Evolutionary conservation across 176 grass and related monocot genomes (phyloP).

Genomic region (Phoenix roebelenii): DNA sequence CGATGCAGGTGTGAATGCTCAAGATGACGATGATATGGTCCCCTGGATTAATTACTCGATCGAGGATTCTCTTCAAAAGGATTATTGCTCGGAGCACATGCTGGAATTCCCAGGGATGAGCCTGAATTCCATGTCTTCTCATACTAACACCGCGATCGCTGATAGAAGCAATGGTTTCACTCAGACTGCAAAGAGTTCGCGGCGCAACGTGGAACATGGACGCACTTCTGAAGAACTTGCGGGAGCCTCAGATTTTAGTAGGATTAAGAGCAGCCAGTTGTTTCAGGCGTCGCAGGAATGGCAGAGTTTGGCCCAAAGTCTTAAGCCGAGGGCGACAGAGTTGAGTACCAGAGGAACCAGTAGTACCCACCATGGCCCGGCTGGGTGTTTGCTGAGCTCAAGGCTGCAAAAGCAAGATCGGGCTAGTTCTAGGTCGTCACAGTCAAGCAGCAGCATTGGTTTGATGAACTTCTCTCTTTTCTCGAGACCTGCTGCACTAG

Average conservation of each 20-base stretch:
- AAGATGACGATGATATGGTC: not conserved
- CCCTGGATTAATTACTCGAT: slow-evolving; percentile 29
- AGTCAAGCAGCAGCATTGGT: not conserved
- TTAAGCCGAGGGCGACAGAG: not conserved
- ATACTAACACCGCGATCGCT: not conserved
- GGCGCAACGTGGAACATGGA: not conserved
- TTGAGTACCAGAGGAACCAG: not conserved
- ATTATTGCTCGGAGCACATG: slow-evolving; percentile 15
- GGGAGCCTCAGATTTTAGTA: not conserved
- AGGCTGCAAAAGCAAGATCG: not conserved
- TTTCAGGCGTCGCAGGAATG: not conserved
- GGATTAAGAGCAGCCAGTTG: slow-evolving; percentile 1
- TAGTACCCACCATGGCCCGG: not conserved
- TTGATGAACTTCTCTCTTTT: slow-evolving; percentile 36
- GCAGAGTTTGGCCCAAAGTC: not conserved
- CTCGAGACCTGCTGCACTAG: slow-evolving; percentile 15
- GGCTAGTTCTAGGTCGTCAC: not conserved
- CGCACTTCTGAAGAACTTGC: not conserved
- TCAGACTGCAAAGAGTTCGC: not conserved
- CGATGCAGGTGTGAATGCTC: not conserved
- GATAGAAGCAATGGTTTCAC: not conserved
- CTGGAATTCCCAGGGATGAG: slow-evolving; percentile 6
- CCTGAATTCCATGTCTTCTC: not conserved
- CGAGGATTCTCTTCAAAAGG: slow-evolving; percentile 7
- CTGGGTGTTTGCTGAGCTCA: not conserved